phyloP scores from a whole-genome alignment of 106 monocot genomes.

The Ottelia alismoides region DNA sequence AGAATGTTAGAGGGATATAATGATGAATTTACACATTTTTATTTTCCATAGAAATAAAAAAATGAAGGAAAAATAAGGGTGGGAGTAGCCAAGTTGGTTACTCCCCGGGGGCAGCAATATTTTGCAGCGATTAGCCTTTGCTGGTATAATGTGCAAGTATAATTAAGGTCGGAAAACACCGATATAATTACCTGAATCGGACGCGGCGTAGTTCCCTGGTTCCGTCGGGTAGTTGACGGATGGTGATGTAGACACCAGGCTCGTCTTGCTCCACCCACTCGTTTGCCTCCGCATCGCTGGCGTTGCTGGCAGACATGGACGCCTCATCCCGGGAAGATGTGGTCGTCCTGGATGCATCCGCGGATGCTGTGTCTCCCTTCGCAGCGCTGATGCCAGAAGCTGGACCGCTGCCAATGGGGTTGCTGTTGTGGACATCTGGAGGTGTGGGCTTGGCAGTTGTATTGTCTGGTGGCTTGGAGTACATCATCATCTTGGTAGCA shows the following conservation, averaged over 20 bases:
- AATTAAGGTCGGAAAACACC: too few relatives aligned
- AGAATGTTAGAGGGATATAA: too few relatives aligned
- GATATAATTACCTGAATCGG: slow-evolving; percentile 64
- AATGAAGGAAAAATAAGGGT: neutral
- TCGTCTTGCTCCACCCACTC: slow-evolving; percentile 99
- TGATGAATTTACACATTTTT: too few relatives aligned
- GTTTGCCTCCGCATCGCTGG: slow-evolving; percentile 55
- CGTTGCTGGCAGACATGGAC: slow-evolving; percentile 75
- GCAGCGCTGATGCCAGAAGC: slow-evolving; percentile 16
- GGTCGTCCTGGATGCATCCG: slow-evolving; percentile 65
- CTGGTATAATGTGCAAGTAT: too few relatives aligned
- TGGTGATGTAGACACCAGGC: slow-evolving; percentile 88
- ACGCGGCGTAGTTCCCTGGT: slow-evolving; percentile 84
- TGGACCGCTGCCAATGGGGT: neutral
- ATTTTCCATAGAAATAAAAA: too few relatives aligned
- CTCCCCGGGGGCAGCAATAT: neutral
- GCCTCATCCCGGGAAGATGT: slow-evolving; percentile 75
- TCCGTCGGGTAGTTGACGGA: slow-evolving; percentile 67
- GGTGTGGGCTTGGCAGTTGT: slow-evolving; percentile 40
- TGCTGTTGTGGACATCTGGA: neutral
- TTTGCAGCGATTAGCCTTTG: neutral
- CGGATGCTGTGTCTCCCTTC: slow-evolving; percentile 10
- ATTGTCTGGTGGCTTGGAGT: neutral
- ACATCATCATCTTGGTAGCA: neutral
- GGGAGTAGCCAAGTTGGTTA: neutral